Evolutionary conservation across 768 basidiomycete genomes (phyloP).

Genomic region (Lactifluus piperatus): DNA sequence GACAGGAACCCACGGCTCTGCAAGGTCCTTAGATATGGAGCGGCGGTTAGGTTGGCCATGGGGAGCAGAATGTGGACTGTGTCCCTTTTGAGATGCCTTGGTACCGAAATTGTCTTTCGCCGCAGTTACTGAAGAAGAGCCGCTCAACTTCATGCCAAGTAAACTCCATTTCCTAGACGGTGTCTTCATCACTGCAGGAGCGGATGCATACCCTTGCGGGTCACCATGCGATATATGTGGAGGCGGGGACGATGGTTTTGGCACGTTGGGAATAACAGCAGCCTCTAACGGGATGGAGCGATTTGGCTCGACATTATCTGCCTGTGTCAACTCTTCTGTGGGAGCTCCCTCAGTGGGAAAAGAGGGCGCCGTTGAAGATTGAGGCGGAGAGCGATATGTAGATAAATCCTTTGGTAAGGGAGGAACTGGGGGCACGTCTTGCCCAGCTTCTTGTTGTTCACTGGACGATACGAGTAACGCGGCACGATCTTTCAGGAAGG

Average conservation of each 20-base stretch:
- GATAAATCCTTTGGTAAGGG: conserved; percentile 86
- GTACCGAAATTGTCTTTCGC: conserved; percentile 33
- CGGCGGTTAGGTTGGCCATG: conserved; percentile 63
- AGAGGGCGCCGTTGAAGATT: conserved; percentile 46
- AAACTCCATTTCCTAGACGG: conserved; percentile 98
- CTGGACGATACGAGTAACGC: conserved; percentile 49
- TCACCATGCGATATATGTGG: conserved; percentile 21
- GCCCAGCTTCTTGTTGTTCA: conserved; percentile 48
- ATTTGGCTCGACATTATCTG: conserved; percentile 40
- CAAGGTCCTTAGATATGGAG: conserved; percentile 58
- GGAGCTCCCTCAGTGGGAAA: conserved; percentile 36
- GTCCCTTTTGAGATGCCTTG: conserved; percentile 47
- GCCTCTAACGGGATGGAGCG: conserved; percentile 46
- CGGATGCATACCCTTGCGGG: conserved; percentile 33
- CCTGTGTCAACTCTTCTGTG: conserved; percentile 31
- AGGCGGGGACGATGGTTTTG: conserved; percentile 25
- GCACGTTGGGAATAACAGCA: conserved; percentile 30
- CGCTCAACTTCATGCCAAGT: conserved; percentile 63
- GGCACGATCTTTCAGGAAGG: conserved; percentile 57
- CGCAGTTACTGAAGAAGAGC: conserved; percentile 53
- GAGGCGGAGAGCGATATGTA: conserved; percentile 64
- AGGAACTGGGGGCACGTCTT: conserved; percentile 83
- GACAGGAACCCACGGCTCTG: conserved; percentile 47
- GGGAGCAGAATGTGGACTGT: conserved; percentile 59
- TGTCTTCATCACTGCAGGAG: conserved; percentile 50